A percentile compares a stretch with the other conserved stretches of the same genome.
Conservation (phyloP, 176 grass and related monocot genomes). For the Carex scoparia region DNA sequence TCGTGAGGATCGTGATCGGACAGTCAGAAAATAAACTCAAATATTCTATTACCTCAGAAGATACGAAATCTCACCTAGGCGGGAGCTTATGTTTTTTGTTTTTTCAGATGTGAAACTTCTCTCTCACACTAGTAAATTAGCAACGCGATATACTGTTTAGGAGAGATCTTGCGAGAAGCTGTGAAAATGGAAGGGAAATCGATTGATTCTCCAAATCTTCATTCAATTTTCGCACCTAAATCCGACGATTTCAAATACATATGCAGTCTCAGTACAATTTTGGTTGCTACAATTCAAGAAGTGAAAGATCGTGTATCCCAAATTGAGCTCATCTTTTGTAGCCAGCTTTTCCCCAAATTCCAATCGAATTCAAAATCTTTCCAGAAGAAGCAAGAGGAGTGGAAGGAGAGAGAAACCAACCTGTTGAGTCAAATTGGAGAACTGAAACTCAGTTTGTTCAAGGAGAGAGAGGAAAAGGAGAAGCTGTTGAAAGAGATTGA, state of each 20-base stretch:
- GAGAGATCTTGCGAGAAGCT: not conserved
- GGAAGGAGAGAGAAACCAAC: conserved; percentile 48
- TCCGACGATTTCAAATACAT: conserved; percentile 59
- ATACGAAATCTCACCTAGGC: not conserved
- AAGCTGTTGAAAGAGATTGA: conserved; percentile 39
- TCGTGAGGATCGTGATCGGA: too few relatives aligned
- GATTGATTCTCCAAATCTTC: not conserved
- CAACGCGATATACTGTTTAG: not conserved
- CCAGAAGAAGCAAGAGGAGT: conserved; percentile 42
- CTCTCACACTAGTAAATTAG: not conserved
- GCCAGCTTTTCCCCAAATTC: conserved; percentile 70
- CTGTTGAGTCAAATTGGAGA: conserved; percentile 48
- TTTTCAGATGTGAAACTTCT: not conserved
- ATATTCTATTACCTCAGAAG: too few relatives aligned
- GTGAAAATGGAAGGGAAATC: conserved; percentile 20
- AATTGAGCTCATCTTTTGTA: conserved; percentile 91
- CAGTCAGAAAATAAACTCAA: too few relatives aligned
- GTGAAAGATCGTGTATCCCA: conserved; percentile 82
- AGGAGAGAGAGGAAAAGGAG: conserved; percentile 44
- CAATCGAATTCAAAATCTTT: conserved; percentile 48
- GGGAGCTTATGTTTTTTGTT: not conserved
- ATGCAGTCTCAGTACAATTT: conserved; percentile 71
- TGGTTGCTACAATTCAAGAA: conserved; percentile 89
- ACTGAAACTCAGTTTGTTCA: conserved; percentile 30
- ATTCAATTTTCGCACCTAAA: not conserved